Evolutionary conservation across 2,329 filamentous ascomycete species (phyloP).

Genomic region (Camillea tinctor): DNA sequence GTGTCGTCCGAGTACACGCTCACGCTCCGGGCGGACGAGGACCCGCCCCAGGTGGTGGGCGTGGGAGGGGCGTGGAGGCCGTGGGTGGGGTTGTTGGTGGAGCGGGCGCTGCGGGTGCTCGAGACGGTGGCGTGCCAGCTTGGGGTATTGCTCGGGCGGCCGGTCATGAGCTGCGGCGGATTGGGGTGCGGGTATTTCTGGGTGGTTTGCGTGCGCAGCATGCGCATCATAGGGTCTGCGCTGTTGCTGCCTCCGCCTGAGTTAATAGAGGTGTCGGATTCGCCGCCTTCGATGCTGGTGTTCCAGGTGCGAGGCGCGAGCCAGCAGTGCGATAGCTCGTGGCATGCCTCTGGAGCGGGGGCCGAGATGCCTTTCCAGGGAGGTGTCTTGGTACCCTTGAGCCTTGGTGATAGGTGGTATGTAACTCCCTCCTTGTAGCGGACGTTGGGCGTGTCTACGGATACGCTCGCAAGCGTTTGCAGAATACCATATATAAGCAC

Average conservation of each 20-base stretch:
- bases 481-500: conserved; percentile 59
- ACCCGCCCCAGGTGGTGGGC: conserved; percentile 29
- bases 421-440: conserved; percentile 50
- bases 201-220: conserved; percentile 27
- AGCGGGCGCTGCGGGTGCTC: conserved; percentile 18
- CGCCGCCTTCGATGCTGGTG: conserved; percentile 20
- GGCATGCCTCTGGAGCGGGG: conserved; percentile 37
- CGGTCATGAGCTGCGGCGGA: conserved; percentile 19
- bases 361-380: conserved; percentile 48
- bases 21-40: conserved; percentile 28
- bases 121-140: conserved; percentile 19
- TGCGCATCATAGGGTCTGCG: conserved; percentile 22
- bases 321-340: conserved; percentile 56
- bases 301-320: conserved; percentile 41
- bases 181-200: conserved; percentile 25
- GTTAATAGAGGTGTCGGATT: conserved; percentile 20
- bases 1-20: conserved; percentile 28
- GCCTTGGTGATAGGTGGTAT: conserved; percentile 56
- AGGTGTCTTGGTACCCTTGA: conserved; percentile 50
- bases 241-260: conserved; percentile 5
- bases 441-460: conserved; percentile 55
- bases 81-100: no score
- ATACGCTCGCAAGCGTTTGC: conserved; percentile 58
- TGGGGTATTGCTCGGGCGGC: conserved; percentile 10
- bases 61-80: conserved; percentile 14